Conservation (phyloP, 1,284 basidiomycete species). For the Crocinoboletus sp. region DNA sequence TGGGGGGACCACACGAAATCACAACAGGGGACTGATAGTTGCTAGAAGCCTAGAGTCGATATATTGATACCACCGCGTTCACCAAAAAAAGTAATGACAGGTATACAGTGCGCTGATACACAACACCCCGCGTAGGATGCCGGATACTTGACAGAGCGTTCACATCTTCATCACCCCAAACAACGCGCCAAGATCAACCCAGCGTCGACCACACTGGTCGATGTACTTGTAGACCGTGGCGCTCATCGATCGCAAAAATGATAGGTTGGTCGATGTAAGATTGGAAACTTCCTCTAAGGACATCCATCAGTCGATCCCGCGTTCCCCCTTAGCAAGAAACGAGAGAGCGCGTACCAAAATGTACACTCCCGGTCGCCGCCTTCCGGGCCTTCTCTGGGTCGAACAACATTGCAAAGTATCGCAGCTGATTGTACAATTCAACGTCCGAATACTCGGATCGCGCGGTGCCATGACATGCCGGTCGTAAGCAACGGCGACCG, state of each 20-base stretch:
- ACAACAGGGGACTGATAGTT: not conserved
- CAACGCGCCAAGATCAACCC: slow-evolving; percentile 67
- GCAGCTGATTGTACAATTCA: slow-evolving; percentile 82
- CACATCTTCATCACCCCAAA: slow-evolving; percentile 73
- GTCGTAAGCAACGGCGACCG: slow-evolving; percentile 72
- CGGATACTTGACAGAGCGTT: not conserved
- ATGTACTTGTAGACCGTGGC: slow-evolving; percentile 73
- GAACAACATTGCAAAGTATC: slow-evolving; percentile 79
- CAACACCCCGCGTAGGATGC: not conserved
- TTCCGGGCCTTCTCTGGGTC: slow-evolving; percentile 63
- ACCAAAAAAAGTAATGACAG: not conserved
- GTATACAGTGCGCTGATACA: slow-evolving; percentile 11
- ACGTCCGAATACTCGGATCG: slow-evolving; percentile 84
- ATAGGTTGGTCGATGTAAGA: slow-evolving; percentile 45
- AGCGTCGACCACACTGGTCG: slow-evolving; percentile 78
- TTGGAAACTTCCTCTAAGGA: slow-evolving; percentile 52
- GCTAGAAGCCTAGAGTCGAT: not conserved
- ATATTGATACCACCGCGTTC: slow-evolving; percentile 9
- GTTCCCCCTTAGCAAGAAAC: not conserved
- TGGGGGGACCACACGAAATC: slow-evolving; percentile 20
- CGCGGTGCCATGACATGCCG: slow-evolving; percentile 65
- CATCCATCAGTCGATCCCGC: slow-evolving; percentile 4
- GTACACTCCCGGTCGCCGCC: slow-evolving; percentile 43
- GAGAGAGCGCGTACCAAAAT: slow-evolving; percentile 40
- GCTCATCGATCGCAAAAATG: slow-evolving; percentile 49